Evolutionary conservation across 169 alveolate genomes (phyloP), one percentile per base, ranked within the genome.

Genomic region (Cytauxzoon felis): DNA sequence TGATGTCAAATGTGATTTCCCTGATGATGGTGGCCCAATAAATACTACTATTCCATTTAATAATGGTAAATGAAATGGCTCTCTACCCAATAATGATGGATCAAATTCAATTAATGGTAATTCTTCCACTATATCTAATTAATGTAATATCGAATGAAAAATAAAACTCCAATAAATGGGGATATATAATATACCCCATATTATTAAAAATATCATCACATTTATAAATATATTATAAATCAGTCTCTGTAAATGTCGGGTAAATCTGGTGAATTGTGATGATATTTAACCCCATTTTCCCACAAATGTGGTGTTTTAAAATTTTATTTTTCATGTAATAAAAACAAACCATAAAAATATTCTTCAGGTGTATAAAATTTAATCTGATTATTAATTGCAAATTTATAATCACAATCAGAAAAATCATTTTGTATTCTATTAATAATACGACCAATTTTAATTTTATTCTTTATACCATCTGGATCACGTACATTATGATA

Each of bases 351-450:
- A 60, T 48, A 64, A 64, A 73, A 73, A 52, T 73, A 73, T 16
- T 80, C 91, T 38, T 85, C 91, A 27, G 91, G 91, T 23, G 91
- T 85, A 41, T 71, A 80, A 56, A 80, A 85, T 11, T 21, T 61
- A 23, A 84, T 61, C 30, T 63, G 51, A 52, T 60, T 80, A 67
- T 85, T 85, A 23, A 80, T 36, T 6, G 91, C 91, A 60, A 80
- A 85, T 48, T 80, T 85, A 29, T 45, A 40, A 68, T 85, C 91
- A 19, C 89, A 80, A 48, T 85, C 88, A 34, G 91, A 80, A 42
- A 75, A 80, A 40, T 85, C 91, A 27, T 41, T 47, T 38, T 58
- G 42, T 42, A 85, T 58, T 29, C 23, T 42, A 27, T 48, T 26
- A 43, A 38, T 64, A 50, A 76, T 27, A 30, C 41, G 21, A 3